phyloP scores from a whole-genome alignment of 345 rosid genomes.

The Camelina hispida region DNA sequence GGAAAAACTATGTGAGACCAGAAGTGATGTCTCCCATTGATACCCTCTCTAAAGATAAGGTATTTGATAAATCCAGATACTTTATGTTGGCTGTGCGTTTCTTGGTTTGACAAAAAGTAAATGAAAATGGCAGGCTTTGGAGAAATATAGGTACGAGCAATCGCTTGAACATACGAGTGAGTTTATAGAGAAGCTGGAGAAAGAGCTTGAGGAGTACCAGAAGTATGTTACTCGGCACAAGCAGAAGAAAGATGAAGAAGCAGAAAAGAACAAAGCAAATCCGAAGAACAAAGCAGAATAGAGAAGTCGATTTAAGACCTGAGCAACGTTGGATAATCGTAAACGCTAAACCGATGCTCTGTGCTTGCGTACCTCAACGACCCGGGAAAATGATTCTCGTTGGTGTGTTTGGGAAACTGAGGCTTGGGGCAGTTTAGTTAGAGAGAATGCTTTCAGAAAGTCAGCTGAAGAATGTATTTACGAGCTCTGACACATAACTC shows the following conservation, averaged over 20 bases:
- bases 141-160: slow-evolving; percentile 76
- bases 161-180: slow-evolving; percentile 94
- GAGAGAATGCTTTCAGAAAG: neutral
- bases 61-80: slow-evolving; percentile 28
- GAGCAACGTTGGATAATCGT: too few species aligned
- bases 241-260: slow-evolving; percentile 51
- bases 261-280: neutral
- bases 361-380: neutral
- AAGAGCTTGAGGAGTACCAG: slow-evolving; percentile 77
- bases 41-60: slow-evolving; percentile 84
- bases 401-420: neutral
- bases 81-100: neutral
- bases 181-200: slow-evolving; percentile 90
- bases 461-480: neutral
- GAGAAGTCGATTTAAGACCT: neutral
- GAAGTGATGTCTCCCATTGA: slow-evolving; percentile 73
- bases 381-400: neutral
- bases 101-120: neutral
- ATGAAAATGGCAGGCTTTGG: slow-evolving; percentile 66
- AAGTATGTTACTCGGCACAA: slow-evolving; percentile 61
- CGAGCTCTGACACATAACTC: neutral
- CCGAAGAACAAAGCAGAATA: neutral
- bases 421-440: neutral
- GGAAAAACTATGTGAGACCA: slow-evolving; percentile 90
- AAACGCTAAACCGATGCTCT: neutral